Evolutionary conservation across 345 rosid species (phyloP).

Genomic region (Heritiera littoralis): DNA sequence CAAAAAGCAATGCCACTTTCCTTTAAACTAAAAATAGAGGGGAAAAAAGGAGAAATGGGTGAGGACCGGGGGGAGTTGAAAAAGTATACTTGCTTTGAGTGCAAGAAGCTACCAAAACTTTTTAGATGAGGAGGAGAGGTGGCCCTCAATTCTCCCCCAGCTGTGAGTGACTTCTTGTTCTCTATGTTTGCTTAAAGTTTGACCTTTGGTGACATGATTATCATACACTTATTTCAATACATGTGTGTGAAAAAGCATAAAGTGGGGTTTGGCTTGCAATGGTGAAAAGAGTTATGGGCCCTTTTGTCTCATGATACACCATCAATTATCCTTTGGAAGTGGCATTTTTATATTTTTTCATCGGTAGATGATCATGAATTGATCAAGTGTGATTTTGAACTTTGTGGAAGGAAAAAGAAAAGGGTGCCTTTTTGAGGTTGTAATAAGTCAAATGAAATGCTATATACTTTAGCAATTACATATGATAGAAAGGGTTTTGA

Average conservation of each 20-base stretch:
- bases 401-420: slow-evolving; percentile 18
- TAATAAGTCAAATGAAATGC: slow-evolving; percentile 25
- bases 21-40: slow-evolving; percentile 32
- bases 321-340: slow-evolving; percentile 40
- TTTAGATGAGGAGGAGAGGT: slow-evolving; percentile 16
- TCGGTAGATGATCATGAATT: slow-evolving; percentile 30
- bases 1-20: slow-evolving; percentile 40
- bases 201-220: slow-evolving; percentile 53
- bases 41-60: neutral
- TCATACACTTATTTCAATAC: slow-evolving; percentile 11
- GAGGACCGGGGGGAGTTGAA: slow-evolving; percentile 14
- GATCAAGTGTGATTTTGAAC: slow-evolving; percentile 34
- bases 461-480: slow-evolving; percentile 22
- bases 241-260: slow-evolving; percentile 32
- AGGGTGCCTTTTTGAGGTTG: slow-evolving; percentile 24
- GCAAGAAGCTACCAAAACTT: slow-evolving; percentile 69
- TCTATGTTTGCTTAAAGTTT: slow-evolving; percentile 65
- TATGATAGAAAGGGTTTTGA: neutral
- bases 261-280: slow-evolving; percentile 68
- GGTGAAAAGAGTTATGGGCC: slow-evolving; percentile 55
- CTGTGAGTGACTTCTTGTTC: slow-evolving; percentile 44
- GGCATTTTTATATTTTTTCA: slow-evolving; percentile 2
- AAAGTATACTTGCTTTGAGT: slow-evolving; percentile 64
- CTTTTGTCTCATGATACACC: slow-evolving; percentile 58
- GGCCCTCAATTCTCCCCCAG: slow-evolving; percentile 42